These are phyloP conservation scores for Tulasnella calospora DNA, from an alignment of 768 basidiomycete genomes.

Conservation along the genomic window DNA sequence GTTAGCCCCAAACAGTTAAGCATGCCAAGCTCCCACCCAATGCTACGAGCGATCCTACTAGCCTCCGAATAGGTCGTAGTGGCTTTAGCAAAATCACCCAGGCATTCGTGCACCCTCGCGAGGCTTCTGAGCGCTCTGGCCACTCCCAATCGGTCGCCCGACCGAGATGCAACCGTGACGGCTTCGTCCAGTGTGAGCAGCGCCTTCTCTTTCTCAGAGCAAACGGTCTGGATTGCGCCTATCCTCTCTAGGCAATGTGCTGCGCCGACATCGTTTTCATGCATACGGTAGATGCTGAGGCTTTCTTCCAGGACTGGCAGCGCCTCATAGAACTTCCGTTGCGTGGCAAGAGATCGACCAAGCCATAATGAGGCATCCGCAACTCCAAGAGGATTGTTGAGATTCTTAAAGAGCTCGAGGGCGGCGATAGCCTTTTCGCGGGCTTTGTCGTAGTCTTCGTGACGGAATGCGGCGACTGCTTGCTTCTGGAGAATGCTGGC, in stretches of 20 bases:
- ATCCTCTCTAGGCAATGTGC: neutral
- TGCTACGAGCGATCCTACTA: neutral
- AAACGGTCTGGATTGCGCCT: neutral
- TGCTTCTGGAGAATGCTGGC: neutral
- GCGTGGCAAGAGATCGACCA: neutral
- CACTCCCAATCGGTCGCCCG: neutral
- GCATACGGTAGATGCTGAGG: neutral
- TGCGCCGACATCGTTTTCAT: neutral
- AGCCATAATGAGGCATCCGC: neutral
- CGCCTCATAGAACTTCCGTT: neutral
- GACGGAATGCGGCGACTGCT: neutral
- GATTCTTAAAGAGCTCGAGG: neutral
- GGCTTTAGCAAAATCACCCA: neutral
- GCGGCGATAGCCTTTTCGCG: neutral
- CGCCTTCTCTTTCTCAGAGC: neutral
- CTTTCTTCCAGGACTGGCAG: neutral
- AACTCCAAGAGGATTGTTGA: neutral
- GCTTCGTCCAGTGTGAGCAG: neutral
- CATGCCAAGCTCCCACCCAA: neutral
- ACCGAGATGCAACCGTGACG: neutral
- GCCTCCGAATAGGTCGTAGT: neutral
- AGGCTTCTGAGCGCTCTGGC: neutral
- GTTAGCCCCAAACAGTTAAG: neutral
- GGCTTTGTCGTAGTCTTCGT: neutral
- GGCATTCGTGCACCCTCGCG: neutral